Percentiles rank a stretch among this genome's conserved stretches.
Conservation (phyloP, 2,329 filamentous ascomycete species). For the Thelonectria olida region DNA sequence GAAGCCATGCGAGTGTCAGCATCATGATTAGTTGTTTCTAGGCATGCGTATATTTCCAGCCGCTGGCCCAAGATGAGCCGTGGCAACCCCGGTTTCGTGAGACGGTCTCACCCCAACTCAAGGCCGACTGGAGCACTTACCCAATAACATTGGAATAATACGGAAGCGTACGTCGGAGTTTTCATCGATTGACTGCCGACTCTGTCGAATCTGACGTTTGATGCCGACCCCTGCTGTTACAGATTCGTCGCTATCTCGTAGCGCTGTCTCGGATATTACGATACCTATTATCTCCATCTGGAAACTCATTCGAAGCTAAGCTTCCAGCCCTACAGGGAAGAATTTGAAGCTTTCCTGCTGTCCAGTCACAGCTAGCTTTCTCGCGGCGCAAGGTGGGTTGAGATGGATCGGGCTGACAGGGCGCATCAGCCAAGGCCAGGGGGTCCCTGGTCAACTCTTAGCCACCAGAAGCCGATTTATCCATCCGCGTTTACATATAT, state of each 20-base stretch:
- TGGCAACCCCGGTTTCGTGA: no score
- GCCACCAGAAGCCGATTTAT: not conserved
- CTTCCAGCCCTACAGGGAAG: not conserved
- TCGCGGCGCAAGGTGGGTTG: not conserved
- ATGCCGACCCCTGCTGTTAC: not conserved
- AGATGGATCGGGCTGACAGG: not conserved
- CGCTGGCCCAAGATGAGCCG: no score
- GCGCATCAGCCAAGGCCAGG: not conserved
- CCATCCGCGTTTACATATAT: not conserved
- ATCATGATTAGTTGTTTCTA: no score
- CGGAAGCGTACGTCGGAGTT: no score
- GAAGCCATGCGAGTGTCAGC: no score
- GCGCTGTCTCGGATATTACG: not conserved
- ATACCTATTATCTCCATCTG: not conserved
- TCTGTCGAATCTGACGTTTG: not conserved
- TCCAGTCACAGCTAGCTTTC: not conserved
- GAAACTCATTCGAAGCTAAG: not conserved
- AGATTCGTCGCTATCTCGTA: not conserved
- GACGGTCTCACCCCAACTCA: no score
- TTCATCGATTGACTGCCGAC: not conserved
- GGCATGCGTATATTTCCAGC: no score
- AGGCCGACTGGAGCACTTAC: no score
- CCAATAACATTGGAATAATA: no score
- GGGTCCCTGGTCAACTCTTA: not conserved
- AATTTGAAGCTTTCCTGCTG: not conserved